phyloP scores from a whole-genome alignment of 345 rosid genomes.

The Erysimum cheiranthoides region DNA sequence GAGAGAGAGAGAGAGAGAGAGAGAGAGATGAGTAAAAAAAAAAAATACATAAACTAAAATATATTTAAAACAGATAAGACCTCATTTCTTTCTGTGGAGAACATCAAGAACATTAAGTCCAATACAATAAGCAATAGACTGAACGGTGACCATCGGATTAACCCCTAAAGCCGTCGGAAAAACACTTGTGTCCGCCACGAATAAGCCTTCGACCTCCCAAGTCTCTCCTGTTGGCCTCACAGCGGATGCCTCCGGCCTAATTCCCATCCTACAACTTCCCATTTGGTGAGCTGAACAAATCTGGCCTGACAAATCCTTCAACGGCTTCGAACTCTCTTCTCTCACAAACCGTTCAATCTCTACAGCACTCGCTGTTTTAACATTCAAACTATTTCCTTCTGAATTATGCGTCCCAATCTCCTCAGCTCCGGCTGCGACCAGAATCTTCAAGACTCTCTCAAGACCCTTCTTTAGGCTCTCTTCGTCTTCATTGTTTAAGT shows the following conservation, averaged over 20 bases:
- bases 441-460: conserved; percentile 65
- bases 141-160: conserved; percentile 88
- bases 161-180: conserved; percentile 89
- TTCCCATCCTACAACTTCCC: conserved; percentile 94
- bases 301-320: conserved; percentile 54
- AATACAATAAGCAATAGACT: conserved; percentile 81
- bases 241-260: conserved; percentile 57
- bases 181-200: conserved; percentile 80
- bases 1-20: no score
- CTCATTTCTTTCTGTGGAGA: conserved; percentile 49
- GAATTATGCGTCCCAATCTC: conserved; percentile 80
- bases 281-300: conserved; percentile 88
- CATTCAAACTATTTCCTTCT: conserved; percentile 58
- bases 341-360: conserved; percentile 65
- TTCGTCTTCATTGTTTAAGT: conserved; percentile 58
- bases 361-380: conserved; percentile 48
- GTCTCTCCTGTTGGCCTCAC: conserved; percentile 80
- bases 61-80: neutral
- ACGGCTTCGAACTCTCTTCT: conserved; percentile 62
- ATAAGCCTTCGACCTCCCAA: conserved; percentile 79
- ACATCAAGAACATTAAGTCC: conserved; percentile 62
- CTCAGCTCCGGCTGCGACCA: conserved; percentile 79
- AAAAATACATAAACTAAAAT: neutral
- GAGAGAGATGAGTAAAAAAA: no score
- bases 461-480: conserved; percentile 59